Evolutionary conservation across 768 basidiomycete species (phyloP), one percentile per base, ranked within the genome.

Genomic region (Termitomyces sp.): DNA sequence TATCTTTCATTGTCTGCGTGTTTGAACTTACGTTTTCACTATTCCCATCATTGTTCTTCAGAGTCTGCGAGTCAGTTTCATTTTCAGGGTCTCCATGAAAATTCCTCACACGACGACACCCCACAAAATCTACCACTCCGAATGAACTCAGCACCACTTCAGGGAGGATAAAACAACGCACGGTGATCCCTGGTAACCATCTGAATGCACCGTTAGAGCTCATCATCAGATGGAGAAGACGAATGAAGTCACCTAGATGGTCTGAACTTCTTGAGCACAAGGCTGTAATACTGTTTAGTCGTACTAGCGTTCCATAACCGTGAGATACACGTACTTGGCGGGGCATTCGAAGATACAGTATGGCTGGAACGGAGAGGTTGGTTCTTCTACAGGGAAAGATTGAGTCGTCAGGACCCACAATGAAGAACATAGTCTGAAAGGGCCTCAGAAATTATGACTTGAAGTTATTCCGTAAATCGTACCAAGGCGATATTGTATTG

Each of bases 401-500:
- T 38, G 16, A 43, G 52, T 24, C 36, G 28, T 18, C 18, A 13
- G 5, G 1, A 69, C 83, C 55, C 63, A 87, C 86, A 43, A 89
- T 79, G 66, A 87, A 88, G 63, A 79, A 89, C 81, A 85, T 84
- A 0, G 85, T 87, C 86, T 88, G 53, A 30, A 24, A 16, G 18
- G 18, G 24, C 18, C 14, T 36, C 14, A 16, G 22, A 24, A 24
- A 51, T 16, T 8, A 22, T 14, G 24, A 6, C 18, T 28, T 38
- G 18, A 52, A 26, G 26, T 40, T 26, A 24, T 11, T 5, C n/a
- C 16, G 51, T 18, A 26, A 4, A 8, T 65, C 18, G 16, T 47
- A 87, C 87, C 66, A 89, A 66, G 0, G 85, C 85, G 40, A 87
- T 81, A 59, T 88, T 88, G 60, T 86, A 90, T 61, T 79, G 71